phyloP scores from a whole-genome alignment of 495 filamentous ascomycete genomes.

The Niebla homalea region DNA sequence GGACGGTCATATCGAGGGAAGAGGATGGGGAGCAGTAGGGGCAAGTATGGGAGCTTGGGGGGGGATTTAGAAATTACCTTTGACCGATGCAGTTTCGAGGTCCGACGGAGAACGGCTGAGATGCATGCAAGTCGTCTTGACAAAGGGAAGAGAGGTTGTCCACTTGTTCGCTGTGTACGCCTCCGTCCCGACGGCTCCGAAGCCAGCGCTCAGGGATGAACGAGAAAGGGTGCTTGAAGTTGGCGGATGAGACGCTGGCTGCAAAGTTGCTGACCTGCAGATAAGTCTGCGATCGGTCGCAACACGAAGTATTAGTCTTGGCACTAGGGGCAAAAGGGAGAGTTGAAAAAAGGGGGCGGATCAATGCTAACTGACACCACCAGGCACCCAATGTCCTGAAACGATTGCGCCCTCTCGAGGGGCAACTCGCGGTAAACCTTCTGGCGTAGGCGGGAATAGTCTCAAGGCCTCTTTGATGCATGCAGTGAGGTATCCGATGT shows the following conservation, averaged over 20 bases:
- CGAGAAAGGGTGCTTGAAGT: background rate
- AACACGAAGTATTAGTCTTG: background rate
- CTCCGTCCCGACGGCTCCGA: too few species aligned
- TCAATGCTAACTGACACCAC: background rate
- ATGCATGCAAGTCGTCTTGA: too few species aligned
- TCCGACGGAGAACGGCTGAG: too few species aligned
- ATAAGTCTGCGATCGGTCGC: background rate
- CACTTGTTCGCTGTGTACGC: too few species aligned
- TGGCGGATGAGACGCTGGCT: background rate
- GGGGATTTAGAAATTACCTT: too few species aligned
- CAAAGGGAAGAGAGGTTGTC: too few species aligned
- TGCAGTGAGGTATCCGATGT: conserved; percentile 45
- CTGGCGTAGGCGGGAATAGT: conserved; percentile 41
- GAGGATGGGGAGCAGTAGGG: too few species aligned
- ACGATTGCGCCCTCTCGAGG: conserved; percentile 16
- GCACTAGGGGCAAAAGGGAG: too few species aligned
- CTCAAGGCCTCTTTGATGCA: conserved; percentile 44
- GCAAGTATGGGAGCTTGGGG: too few species aligned
- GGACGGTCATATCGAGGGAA: too few species aligned
- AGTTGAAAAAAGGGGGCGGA: too few species aligned
- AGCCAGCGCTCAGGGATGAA: background rate
- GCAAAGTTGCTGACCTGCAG: background rate
- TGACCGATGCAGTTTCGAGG: too few species aligned
- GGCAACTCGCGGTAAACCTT: conserved; percentile 28
- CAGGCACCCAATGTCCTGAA: background rate